Conservation (phyloP, 306 rosid species). For the Alnus rubra region DNA sequence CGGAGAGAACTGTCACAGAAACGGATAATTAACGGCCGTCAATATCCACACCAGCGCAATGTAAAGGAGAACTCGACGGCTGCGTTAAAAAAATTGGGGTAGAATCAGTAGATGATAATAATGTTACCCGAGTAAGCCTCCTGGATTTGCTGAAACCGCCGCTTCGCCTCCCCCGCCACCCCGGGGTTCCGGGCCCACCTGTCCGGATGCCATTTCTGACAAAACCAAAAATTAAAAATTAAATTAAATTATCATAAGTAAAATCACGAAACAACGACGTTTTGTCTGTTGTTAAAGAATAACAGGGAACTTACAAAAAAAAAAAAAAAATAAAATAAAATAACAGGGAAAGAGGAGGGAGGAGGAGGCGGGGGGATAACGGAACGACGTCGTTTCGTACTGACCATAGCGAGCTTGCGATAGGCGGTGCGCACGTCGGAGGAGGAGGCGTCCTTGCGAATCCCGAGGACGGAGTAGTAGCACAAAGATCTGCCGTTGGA, state of each 20-base stretch:
- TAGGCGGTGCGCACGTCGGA: slow-evolving; percentile 88
- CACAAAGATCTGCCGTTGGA: slow-evolving; percentile 79
- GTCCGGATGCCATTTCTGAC: slow-evolving; percentile 94
- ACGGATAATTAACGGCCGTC: neutral
- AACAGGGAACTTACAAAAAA: no score
- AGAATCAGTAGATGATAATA: neutral
- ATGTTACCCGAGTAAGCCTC: slow-evolving; percentile 84
- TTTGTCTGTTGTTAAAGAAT: neutral
- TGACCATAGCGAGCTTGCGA: slow-evolving; percentile 88
- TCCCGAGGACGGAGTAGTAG: slow-evolving; percentile 84
- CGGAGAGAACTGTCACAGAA: slow-evolving; percentile 72
- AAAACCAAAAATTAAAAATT: neutral
- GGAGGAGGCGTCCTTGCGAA: slow-evolving; percentile 79
- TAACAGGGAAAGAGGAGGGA: neutral
- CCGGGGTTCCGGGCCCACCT: slow-evolving; percentile 57
- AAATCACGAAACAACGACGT: neutral
- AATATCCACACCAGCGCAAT: neutral
- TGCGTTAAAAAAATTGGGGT: slow-evolving; percentile 1
- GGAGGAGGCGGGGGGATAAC: neutral
- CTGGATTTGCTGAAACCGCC: slow-evolving; percentile 88
- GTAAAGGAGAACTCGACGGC: neutral
- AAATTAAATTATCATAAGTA: neutral
- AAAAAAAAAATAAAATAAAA: no score
- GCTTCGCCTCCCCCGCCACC: slow-evolving; percentile 73
- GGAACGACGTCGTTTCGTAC: slow-evolving; percentile 13